Evolutionary conservation across 805 yeast genomes (phyloP).

Genomic region (Teunomyces barrocoloradensis): DNA sequence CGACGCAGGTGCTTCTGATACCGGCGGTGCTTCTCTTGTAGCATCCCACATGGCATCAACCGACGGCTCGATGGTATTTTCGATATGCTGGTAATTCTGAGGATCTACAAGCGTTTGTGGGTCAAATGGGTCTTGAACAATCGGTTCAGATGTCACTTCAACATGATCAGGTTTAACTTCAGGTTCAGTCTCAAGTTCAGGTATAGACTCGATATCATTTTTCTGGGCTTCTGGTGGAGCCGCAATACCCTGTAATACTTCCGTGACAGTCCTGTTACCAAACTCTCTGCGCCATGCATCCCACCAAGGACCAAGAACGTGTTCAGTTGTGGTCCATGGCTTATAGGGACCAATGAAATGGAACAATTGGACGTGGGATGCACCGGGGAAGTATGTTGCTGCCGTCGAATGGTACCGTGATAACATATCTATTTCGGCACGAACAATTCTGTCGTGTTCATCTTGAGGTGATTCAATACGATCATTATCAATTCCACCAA

Average conservation of each 20-base stretch:
- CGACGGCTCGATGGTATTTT: constrained; percentile 8
- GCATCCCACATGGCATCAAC: constrained; percentile 44
- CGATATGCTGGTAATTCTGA: constrained; percentile 24
- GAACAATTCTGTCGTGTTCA: constrained; percentile 1
- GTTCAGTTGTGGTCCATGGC: constrained; percentile 46
- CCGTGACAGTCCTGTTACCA: constrained; percentile 21
- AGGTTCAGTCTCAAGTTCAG: no score
- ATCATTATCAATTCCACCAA: constrained; percentile 17
- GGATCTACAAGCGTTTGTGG: constrained; percentile 32
- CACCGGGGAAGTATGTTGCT: constrained; percentile 11
- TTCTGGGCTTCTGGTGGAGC: neutral
- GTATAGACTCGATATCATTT: neutral
- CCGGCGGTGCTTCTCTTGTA: constrained; percentile 42
- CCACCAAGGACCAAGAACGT: constrained; percentile 39
- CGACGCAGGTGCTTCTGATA: neutral
- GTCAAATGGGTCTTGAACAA: constrained; percentile 1
- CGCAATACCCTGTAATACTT: constrained; percentile 11
- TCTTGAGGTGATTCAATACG: neutral
- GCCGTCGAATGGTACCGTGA: constrained; percentile 22
- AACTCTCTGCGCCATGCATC: constrained; percentile 32
- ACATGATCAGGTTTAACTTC: no score
- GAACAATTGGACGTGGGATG: constrained; percentile 44
- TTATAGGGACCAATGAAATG: constrained; percentile 68
- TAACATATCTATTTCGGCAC: constrained; percentile 1
- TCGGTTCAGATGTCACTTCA: neutral